Evolutionary conservation across 306 rosid genomes (phyloP).

Genomic region (Echinosophora koreensis): DNA sequence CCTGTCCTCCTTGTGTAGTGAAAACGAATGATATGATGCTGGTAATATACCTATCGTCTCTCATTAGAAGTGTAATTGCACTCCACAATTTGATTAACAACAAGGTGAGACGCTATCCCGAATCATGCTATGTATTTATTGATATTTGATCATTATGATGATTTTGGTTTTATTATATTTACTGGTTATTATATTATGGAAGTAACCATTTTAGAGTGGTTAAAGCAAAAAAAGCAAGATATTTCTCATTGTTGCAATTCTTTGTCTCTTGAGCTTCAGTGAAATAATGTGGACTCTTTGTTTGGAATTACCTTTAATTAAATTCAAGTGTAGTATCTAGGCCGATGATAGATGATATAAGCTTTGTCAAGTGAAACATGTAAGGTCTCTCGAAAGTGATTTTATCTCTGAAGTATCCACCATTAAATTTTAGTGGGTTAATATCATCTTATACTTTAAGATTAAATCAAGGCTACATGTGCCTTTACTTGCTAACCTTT

Average conservation of each 20-base stretch:
- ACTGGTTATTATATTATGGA: not conserved
- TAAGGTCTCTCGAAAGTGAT: no score
- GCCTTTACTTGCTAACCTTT: no score
- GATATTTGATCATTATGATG: conserved; percentile 15
- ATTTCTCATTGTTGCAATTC: not conserved
- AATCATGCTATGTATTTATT: conserved; percentile 28
- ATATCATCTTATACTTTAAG: no score
- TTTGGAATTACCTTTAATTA: conserved; percentile 3
- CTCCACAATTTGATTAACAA: conserved; percentile 61
- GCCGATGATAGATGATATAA: not conserved
- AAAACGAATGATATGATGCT: conserved; percentile 63
- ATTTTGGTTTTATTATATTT: conserved; percentile 19
- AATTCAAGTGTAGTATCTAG: not conserved
- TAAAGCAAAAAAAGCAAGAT: not conserved
- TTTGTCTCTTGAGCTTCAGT: conserved; percentile 1
- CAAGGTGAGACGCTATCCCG: conserved; percentile 47
- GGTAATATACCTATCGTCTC: conserved; percentile 56
- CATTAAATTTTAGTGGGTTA: no score
- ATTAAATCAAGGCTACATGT: no score
- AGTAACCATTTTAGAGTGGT: not conserved
- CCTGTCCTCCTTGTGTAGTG: conserved; percentile 46
- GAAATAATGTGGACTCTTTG: not conserved
- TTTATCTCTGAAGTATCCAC: no score
- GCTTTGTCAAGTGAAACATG: conserved; percentile 20
- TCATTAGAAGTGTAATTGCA: conserved; percentile 55